These are phyloP conservation scores for Stagonosporopsis vannaccii DNA, from an alignment of 2,329 filamentous ascomycete species.

Conservation along the genomic window DNA sequence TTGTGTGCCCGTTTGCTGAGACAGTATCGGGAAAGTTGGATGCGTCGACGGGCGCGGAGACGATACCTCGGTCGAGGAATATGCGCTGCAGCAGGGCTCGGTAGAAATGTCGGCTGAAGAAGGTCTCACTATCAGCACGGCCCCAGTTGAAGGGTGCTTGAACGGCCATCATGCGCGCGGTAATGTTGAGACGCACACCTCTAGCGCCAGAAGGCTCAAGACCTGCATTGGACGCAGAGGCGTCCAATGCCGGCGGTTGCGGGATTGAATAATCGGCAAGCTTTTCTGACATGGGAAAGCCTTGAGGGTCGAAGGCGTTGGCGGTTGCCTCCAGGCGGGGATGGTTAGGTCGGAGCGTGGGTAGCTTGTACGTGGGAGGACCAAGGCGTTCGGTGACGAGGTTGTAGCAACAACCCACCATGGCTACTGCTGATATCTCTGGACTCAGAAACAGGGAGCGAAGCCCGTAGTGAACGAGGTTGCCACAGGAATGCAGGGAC, in stretches of 20 bases:
- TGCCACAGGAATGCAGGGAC: conserved; percentile 96
- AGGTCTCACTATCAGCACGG: conserved; percentile 76
- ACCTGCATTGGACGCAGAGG: background rate
- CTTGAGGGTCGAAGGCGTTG: conserved; percentile 80
- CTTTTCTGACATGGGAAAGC: conserved; percentile 87
- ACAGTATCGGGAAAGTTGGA: conserved; percentile 50
- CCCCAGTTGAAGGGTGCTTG: conserved; percentile 96
- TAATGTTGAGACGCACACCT: conserved; percentile 92
- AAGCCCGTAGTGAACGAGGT: conserved; percentile 94
- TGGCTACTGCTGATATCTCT: conserved; percentile 85
- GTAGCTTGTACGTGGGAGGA: conserved; percentile 84
- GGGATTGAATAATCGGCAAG: conserved; percentile 61
- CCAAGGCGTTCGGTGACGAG: conserved; percentile 89
- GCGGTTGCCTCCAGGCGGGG: conserved; percentile 72
- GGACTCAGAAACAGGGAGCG: conserved; percentile 85
- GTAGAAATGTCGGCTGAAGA: conserved; percentile 94
- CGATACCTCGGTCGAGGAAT: conserved; percentile 84
- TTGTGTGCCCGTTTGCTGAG: conserved; percentile 43
- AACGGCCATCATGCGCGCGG: conserved; percentile 96
- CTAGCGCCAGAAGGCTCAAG: conserved; percentile 10
- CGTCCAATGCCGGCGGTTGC: background rate
- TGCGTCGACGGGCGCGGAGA: conserved; percentile 61
- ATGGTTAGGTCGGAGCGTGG: conserved; percentile 78
- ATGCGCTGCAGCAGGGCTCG: conserved; percentile 89
- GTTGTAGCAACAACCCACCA: conserved; percentile 99